These are phyloP conservation scores for Pseudocercospora macadamiae DNA, from an alignment of 2,329 filamentous ascomycete species.

Conservation along the genomic window DNA sequence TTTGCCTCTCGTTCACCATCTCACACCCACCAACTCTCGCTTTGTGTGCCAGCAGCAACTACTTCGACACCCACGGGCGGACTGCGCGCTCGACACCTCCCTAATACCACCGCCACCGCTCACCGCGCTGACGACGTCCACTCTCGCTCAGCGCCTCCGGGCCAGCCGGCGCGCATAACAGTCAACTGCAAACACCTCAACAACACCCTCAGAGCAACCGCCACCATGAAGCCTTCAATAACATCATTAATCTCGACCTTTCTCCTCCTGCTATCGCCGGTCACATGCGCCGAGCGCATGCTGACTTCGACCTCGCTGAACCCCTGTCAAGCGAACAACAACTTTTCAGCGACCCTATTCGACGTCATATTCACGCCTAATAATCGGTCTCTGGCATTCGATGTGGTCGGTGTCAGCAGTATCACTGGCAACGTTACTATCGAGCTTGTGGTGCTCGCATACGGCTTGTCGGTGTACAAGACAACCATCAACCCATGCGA, in stretches of 20 bases:
- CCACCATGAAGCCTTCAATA: conserved; percentile 34
- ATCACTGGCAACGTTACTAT: conserved; percentile 82
- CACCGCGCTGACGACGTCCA: conserved; percentile 21
- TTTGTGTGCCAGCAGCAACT: conserved; percentile 6
- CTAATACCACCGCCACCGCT: conserved; percentile 9
- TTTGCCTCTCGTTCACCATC: not conserved
- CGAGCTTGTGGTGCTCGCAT: conserved; percentile 75
- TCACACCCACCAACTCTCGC: conserved; percentile 4
- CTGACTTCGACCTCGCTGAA: conserved; percentile 84
- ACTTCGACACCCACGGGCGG: not conserved
- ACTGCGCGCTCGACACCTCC: conserved; percentile 5
- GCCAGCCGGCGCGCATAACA: conserved; percentile 18
- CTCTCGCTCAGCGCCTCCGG: conserved; percentile 25
- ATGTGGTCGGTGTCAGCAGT: conserved; percentile 80
- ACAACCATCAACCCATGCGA: conserved; percentile 76
- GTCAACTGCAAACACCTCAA: conserved; percentile 7
- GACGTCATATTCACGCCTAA: conserved; percentile 77
- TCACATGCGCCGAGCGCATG: conserved; percentile 62
- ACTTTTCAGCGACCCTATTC: conserved; percentile 86
- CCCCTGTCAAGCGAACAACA: conserved; percentile 80
- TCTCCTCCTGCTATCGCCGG: conserved; percentile 48
- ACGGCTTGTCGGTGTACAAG: conserved; percentile 74
- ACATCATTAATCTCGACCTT: conserved; percentile 33
- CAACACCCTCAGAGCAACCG: conserved; percentile 13
- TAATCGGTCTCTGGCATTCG: conserved; percentile 72